Evolutionary conservation across 176 grass and related monocot genomes (phyloP).

Genomic region (Carex littledalei): DNA sequence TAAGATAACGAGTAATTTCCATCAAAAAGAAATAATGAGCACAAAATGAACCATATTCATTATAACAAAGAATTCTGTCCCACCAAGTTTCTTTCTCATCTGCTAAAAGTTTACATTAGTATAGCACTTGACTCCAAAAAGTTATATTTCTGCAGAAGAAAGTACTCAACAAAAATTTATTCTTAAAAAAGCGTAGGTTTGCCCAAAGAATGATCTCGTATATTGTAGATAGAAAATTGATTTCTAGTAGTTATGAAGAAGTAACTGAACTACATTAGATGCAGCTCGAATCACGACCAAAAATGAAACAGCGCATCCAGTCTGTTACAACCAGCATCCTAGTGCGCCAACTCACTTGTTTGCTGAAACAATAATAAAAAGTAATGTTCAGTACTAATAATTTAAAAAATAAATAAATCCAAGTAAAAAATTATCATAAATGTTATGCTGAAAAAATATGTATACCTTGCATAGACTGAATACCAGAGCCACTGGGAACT

Average conservation of each 20-base stretch:
- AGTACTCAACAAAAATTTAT: background rate
- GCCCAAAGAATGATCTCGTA: slow-evolving; percentile 7
- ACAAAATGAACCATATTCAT: background rate
- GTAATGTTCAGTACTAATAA: background rate
- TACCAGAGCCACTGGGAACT: slow-evolving; percentile 98
- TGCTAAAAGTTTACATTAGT: background rate
- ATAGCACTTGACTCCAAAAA: background rate
- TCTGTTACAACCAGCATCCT: slow-evolving; percentile 84
- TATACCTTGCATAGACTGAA: slow-evolving; percentile 81
- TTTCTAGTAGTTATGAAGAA: background rate
- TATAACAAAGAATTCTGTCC: background rate
- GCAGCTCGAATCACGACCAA: slow-evolving; percentile 95
- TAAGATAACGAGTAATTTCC: background rate
- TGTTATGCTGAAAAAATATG: slow-evolving; percentile 11
- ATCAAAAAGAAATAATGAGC: background rate
- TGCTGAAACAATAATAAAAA: slow-evolving; percentile 38
- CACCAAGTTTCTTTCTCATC: background rate
- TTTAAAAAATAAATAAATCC: slow-evolving; percentile 1
- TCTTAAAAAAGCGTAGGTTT: background rate
- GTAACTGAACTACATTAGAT: slow-evolving; percentile 36
- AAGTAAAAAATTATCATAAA: background rate
- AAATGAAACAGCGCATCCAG: slow-evolving; percentile 67
- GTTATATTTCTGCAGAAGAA: background rate
- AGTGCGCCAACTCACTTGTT: slow-evolving; percentile 93
- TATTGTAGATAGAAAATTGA: background rate